phyloP scores from a whole-genome alignment of 2,329 filamentous ascomycete species.

The Elsinoe arachidis region DNA sequence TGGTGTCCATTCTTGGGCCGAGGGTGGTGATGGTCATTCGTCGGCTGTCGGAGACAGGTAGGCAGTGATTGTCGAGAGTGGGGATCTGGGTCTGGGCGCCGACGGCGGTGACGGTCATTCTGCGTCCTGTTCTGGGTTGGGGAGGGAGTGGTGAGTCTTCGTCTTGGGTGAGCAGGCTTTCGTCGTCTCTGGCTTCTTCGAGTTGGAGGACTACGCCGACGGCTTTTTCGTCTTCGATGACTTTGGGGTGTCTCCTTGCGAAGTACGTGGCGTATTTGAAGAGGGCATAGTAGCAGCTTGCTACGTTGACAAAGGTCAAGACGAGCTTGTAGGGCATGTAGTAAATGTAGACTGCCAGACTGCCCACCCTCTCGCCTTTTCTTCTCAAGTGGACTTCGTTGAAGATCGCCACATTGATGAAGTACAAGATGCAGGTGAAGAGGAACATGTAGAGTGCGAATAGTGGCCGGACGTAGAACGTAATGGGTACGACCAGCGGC shows the following conservation, averaged over 20 bases:
- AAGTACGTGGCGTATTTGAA: slow-evolving; percentile 39
- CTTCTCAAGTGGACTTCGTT: slow-evolving; percentile 41
- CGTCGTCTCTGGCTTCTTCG: slow-evolving; percentile 12
- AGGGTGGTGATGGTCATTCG: slow-evolving; percentile 16
- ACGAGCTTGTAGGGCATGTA: slow-evolving; percentile 40
- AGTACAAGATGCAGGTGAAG: slow-evolving; percentile 34
- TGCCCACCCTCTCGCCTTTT: slow-evolving; percentile 37
- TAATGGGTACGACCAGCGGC: slow-evolving; percentile 39
- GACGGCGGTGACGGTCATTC: slow-evolving; percentile 18
- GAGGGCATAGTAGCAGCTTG: slow-evolving; percentile 23
- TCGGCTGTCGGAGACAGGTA: neutral
- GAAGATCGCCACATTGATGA: slow-evolving; percentile 38
- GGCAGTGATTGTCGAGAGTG: neutral
- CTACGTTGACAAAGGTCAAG: slow-evolving; percentile 38
- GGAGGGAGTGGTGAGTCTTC: neutral
- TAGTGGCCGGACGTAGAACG: slow-evolving; percentile 34
- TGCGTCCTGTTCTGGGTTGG: slow-evolving; percentile 7
- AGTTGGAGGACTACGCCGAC: slow-evolving; percentile 16
- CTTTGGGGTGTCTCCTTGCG: slow-evolving; percentile 39
- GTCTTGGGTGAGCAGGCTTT: neutral
- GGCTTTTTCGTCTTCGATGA: slow-evolving; percentile 40
- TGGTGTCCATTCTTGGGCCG: slow-evolving; percentile 14
- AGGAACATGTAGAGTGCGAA: slow-evolving; percentile 34
- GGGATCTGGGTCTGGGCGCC: slow-evolving; percentile 13
- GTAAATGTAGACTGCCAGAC: slow-evolving; percentile 32